Evolutionary conservation across 768 basidiomycete genomes (phyloP), one percentile per base, ranked within the genome.

Genomic region (Phanerochaete sordida): DNA sequence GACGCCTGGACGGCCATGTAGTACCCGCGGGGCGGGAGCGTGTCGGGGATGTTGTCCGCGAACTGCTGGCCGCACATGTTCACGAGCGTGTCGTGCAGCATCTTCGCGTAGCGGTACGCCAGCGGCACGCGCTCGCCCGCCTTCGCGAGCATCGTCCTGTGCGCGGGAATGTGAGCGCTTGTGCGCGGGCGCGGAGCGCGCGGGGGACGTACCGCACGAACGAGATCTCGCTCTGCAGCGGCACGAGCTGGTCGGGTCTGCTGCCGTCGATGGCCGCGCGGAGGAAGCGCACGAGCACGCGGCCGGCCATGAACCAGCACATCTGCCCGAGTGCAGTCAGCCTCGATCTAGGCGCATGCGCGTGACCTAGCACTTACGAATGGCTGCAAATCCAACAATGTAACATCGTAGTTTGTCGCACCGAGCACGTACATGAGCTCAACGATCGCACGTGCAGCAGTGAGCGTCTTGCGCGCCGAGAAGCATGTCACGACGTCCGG

Each of bases 401-500:
- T 83, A 19, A 90, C 78, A 65, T 91, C 88, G 65, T 80, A 90
- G 61, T 85, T 90, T 0, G 90, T 90, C 7, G 86, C 84, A 70
- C 79, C 82, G 27, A 90, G 78, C 16, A 74, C 77, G 66, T 89
- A 87, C 37, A 90, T 80, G 16, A 88, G 74, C 63, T 90, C 85
- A 45, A 91, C 74, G 43, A 88, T 83, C 0, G 81, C 78, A 50
- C 90, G 81, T 2, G 88, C 82, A 26, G 89, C 83, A 0, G 80
- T 81, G 8, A 91, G 74, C 30, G 91, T 85, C 66, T 84, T 87
- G 64, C 84, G 77, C 15, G 88, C 85, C 44, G 88, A 90, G 44
- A 84, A 77, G 64, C 89, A 91, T 35, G 82, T 82, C 19, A 78
- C 77, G 48, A 72, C 75, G 26, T 77, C 76, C 49, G 87, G 76